phyloP scores from a whole-genome alignment of 179 eudicot species.

The Spergularia azorica region DNA sequence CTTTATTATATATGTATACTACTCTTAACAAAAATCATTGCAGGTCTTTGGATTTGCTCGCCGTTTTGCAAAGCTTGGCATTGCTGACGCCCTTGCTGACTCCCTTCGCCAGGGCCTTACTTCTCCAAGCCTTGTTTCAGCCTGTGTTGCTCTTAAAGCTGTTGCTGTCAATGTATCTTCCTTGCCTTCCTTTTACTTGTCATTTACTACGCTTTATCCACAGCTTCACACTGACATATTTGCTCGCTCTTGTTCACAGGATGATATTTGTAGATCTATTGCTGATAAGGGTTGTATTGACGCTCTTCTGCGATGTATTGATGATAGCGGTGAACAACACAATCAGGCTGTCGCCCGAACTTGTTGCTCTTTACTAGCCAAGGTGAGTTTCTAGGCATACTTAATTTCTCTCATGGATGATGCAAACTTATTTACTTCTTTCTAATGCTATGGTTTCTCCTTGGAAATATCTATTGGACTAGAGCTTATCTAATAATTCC shows the following conservation, averaged over 20 bases:
- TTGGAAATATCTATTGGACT: no score
- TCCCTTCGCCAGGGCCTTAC: slow-evolving; percentile 66
- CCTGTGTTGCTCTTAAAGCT: slow-evolving; percentile 80
- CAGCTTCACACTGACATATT: no score
- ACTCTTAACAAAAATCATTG: no score
- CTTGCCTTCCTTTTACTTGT: not conserved
- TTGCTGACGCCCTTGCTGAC: slow-evolving; percentile 75
- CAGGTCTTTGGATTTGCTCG: slow-evolving; percentile 98
- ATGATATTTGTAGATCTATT: slow-evolving; percentile 87
- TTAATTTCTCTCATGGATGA: no score
- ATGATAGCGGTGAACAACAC: slow-evolving; percentile 76
- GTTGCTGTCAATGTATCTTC: slow-evolving; percentile 90
- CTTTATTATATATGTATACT: no score
- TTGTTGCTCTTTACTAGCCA: slow-evolving; percentile 70
- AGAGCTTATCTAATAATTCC: not conserved
- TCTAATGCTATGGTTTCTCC: not conserved
- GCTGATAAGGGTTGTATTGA: slow-evolving; percentile 89
- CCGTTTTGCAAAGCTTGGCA: slow-evolving; percentile 78
- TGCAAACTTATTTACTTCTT: not conserved
- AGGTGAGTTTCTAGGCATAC: slow-evolving; percentile 65
- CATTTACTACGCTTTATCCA: no score
- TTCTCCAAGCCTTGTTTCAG: slow-evolving; percentile 78
- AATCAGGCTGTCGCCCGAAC: slow-evolving; percentile 63
- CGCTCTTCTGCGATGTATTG: slow-evolving; percentile 70
- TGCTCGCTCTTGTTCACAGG: slow-evolving; percentile 46